phyloP scores from a whole-genome alignment of 495 filamentous ascomycete species.

The Neurospora sp. region DNA sequence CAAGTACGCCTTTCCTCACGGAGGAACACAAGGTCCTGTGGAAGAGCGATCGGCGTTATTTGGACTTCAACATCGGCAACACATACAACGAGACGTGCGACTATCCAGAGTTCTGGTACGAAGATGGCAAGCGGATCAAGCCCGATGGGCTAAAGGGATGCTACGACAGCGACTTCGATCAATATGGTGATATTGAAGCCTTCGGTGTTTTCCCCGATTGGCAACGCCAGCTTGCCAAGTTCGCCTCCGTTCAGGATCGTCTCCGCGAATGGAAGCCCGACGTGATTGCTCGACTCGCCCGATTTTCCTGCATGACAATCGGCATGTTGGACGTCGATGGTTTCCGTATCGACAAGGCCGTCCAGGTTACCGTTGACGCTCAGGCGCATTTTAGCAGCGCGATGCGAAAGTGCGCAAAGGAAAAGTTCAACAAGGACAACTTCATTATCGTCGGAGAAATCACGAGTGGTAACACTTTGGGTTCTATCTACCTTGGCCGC shows the following conservation, averaged over 20 bases:
- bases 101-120: conserved; percentile 59
- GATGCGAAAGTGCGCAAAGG: conserved; percentile 46
- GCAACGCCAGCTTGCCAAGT: conserved; percentile 58
- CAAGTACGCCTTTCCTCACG: conserved; percentile 48
- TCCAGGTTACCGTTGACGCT: conserved; percentile 56
- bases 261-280: conserved; percentile 59
- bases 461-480: conserved; percentile 52
- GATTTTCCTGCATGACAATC: conserved; percentile 59
- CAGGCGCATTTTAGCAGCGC: conserved; percentile 45
- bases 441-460: conserved; percentile 60
- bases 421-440: conserved; percentile 46
- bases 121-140: conserved; percentile 46
- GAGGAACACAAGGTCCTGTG: conserved; percentile 50
- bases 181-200: conserved; percentile 59
- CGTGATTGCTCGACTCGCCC: conserved; percentile 48
- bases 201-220: conserved; percentile 62
- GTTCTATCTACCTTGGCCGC: conserved; percentile 57
- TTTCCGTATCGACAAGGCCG: conserved; percentile 61
- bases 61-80: conserved; percentile 55
- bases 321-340: conserved; percentile 58
- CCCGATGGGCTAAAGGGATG: conserved; percentile 46
- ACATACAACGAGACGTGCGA: conserved; percentile 47
- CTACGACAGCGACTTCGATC: conserved; percentile 61
- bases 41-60: conserved; percentile 49
- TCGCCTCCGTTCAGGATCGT: conserved; percentile 66